phyloP scores from a whole-genome alignment of 106 monocot genomes.

The Gastrodia elata region DNA sequence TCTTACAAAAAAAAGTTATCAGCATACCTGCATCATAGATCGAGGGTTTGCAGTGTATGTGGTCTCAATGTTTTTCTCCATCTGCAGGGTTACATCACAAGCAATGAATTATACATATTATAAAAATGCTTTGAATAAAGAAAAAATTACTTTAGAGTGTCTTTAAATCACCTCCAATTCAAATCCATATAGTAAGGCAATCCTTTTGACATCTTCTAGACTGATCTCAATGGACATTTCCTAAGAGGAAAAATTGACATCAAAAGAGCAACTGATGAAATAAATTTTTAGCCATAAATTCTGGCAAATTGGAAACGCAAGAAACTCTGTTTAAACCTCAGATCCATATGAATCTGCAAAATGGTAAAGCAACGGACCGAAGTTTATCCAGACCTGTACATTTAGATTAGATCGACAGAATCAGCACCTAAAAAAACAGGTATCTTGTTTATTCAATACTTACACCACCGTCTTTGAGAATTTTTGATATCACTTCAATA shows the following conservation, averaged over 20 bases:
- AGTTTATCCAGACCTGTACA: constrained; percentile 86
- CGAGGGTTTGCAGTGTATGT: constrained; percentile 78
- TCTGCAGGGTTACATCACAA: constrained; percentile 33
- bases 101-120: not conserved
- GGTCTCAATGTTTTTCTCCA: constrained; percentile 72
- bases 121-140: not conserved
- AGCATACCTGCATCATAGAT: constrained; percentile 96
- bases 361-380: constrained; percentile 93
- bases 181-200: constrained; percentile 74
- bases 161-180: constrained; percentile 58
- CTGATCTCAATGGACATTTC: constrained; percentile 96
- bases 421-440: not conserved
- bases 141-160: not conserved
- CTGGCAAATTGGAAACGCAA: not conserved
- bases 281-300: not conserved
- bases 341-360: constrained; percentile 85
- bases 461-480: constrained; percentile 92
- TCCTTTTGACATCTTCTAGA: constrained; percentile 84
- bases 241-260: constrained; percentile 21
- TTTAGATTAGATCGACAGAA: not conserved
- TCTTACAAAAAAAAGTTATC: not conserved
- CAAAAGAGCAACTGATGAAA: not conserved
- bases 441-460: constrained; percentile 10
- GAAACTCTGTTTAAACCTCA: constrained; percentile 34
- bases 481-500: constrained; percentile 85